Conservation (phyloP, 202 grass and related monocot species). For the Miscanthus sacchariflorus region DNA sequence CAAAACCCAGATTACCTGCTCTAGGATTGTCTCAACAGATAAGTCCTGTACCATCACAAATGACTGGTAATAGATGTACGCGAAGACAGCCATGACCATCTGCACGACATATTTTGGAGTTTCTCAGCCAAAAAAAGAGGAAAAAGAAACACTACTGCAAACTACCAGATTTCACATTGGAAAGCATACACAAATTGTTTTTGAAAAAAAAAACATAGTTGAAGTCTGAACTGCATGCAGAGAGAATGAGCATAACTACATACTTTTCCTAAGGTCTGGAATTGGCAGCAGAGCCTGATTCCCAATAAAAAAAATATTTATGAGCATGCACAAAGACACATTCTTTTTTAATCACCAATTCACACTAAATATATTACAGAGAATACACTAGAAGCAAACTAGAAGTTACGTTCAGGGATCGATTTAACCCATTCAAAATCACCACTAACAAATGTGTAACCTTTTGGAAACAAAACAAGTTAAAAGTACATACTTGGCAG, state of each 20-base stretch:
- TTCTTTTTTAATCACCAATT: conserved; percentile 9
- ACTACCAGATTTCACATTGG: background rate
- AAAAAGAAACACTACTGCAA: background rate
- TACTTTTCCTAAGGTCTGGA: background rate
- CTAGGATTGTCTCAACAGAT: conserved; percentile 75
- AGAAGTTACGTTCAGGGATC: background rate
- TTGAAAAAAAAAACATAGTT: background rate
- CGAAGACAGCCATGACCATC: conserved; percentile 97
- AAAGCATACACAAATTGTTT: background rate
- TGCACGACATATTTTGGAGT: conserved; percentile 25
- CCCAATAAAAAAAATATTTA: background rate
- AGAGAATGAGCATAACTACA: background rate
- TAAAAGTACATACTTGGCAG: conserved; percentile 69
- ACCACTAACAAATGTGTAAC: background rate
- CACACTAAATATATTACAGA: background rate
- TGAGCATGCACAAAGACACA: background rate
- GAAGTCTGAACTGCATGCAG: background rate
- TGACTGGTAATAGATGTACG: conserved; percentile 90
- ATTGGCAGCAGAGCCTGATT: background rate
- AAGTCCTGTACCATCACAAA: conserved; percentile 78
- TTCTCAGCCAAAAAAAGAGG: background rate
- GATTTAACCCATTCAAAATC: background rate
- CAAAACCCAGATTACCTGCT: conserved; percentile 59
- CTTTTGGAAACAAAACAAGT: conserved; percentile 7
- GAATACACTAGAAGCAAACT: background rate